phyloP scores from a whole-genome alignment of 768 basidiomycete species.

The Terana coerulea region DNA sequence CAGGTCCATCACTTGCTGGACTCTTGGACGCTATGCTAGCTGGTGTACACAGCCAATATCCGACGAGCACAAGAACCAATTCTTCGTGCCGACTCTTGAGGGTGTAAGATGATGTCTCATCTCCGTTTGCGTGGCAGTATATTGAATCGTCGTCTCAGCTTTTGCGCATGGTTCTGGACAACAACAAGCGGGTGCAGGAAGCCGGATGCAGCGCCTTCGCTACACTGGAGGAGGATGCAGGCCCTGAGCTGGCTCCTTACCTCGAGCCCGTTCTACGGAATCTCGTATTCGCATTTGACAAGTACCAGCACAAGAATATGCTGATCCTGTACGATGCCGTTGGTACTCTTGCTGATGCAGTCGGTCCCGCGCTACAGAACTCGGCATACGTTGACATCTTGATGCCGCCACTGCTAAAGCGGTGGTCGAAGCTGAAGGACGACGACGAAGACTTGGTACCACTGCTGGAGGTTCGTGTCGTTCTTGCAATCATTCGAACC shows the following conservation, averaged over 20 bases:
- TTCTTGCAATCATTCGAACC: not conserved
- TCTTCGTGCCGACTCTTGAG: slow-evolving; percentile 98
- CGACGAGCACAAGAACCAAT: slow-evolving; percentile 83
- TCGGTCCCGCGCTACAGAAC: slow-evolving; percentile 84
- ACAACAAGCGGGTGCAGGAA: slow-evolving; percentile 98
- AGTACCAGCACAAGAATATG: slow-evolving; percentile 99
- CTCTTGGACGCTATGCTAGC: slow-evolving; percentile 95
- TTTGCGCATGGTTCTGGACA: slow-evolving; percentile 94
- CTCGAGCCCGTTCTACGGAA: slow-evolving; percentile 94
- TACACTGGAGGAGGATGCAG: slow-evolving; percentile 97
- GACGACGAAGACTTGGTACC: slow-evolving; percentile 93
- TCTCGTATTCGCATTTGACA: slow-evolving; percentile 92
- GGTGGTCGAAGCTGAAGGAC: slow-evolving; percentile 89
- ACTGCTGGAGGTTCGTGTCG: slow-evolving; percentile 75
- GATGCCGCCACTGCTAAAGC: slow-evolving; percentile 89
- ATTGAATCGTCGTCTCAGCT: slow-evolving; percentile 47
- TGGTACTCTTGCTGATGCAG: slow-evolving; percentile 95
- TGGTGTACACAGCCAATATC: slow-evolving; percentile 89
- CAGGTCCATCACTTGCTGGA: slow-evolving; percentile 99
- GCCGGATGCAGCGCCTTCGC: slow-evolving; percentile 99
- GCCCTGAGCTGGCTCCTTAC: slow-evolving; percentile 83
- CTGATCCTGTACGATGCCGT: slow-evolving; percentile 99
- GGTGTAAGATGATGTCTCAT: slow-evolving; percentile 58
- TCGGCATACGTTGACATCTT: slow-evolving; percentile 87
- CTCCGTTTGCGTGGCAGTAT: not conserved